These are phyloP conservation scores for Platanus orientalis DNA, from an alignment of 164 flowering plant species.

Conservation along the genomic window DNA sequence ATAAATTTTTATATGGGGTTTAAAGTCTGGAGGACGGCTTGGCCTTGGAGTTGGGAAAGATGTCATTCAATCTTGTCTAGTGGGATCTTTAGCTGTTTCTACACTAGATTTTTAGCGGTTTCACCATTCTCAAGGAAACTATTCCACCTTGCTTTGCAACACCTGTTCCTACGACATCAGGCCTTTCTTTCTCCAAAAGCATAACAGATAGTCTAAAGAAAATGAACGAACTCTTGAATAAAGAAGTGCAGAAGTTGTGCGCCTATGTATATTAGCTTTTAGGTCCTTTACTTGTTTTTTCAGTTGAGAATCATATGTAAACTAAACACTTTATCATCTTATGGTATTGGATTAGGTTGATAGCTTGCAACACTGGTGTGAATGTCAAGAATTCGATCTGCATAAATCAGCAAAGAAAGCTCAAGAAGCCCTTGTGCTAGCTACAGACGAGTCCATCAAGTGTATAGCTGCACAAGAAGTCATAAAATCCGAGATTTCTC, in stretches of 20 bases:
- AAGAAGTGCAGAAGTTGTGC: constrained; percentile 81
- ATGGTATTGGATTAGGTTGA: constrained; percentile 52
- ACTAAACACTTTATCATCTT: constrained; percentile 3
- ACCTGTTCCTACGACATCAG: too few relatives aligned
- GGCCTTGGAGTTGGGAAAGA: constrained; percentile 78
- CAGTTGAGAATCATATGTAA: constrained; percentile 1
- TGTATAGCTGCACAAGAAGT: constrained; percentile 95
- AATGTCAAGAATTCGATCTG: constrained; percentile 80
- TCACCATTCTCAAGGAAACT: constrained; percentile 90
- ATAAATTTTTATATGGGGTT: constrained; percentile 80
- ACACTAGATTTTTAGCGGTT: constrained; percentile 68
- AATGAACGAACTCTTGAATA: constrained; percentile 87
- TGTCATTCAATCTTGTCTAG: too few relatives aligned
- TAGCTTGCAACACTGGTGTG: constrained; percentile 69
- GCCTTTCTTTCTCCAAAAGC: too few relatives aligned
- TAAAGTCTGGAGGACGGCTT: constrained; percentile 77
- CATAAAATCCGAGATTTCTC: constrained; percentile 86
- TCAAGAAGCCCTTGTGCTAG: constrained; percentile 77
- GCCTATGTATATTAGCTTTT: constrained; percentile 57
- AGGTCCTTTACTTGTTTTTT: constrained; percentile 8
- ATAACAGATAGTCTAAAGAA: constrained; percentile 85
- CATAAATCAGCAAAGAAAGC: constrained; percentile 69
- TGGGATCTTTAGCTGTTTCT: constrained; percentile 41
- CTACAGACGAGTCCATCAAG: constrained; percentile 87
- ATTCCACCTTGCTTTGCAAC: constrained; percentile 98